Conservation (phyloP, 129 eudicot species). For the Pseudognaphalium luteoalbum region DNA sequence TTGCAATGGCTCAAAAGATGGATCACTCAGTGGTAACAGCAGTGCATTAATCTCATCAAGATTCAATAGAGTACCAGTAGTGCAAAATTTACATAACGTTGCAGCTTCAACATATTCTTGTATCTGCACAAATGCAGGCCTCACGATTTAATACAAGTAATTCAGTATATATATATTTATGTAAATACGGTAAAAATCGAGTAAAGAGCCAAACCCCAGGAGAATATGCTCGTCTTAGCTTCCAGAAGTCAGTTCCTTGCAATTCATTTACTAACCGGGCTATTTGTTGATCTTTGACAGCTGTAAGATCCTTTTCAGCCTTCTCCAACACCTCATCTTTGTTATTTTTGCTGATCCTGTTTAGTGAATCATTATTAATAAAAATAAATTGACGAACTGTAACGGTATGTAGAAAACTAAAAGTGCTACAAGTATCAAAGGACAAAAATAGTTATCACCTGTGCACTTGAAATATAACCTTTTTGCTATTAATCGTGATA, state of each 20-base stretch:
- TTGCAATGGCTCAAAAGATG: constrained; percentile 89
- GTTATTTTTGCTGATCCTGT: constrained; percentile 80
- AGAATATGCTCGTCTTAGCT: constrained; percentile 93
- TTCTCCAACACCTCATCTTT: constrained; percentile 78
- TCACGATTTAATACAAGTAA: constrained; percentile 11
- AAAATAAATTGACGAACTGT: neutral
- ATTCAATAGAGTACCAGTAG: constrained; percentile 61
- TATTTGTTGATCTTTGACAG: constrained; percentile 67
- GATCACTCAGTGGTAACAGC: constrained; percentile 73
- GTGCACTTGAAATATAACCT: constrained; percentile 98
- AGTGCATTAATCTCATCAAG: constrained; percentile 86
- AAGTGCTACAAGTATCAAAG: neutral
- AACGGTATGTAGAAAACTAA: neutral
- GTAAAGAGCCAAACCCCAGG: constrained; percentile 71
- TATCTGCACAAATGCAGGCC: constrained; percentile 46
- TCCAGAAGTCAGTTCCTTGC: constrained; percentile 91
- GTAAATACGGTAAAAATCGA: constrained; percentile 8
- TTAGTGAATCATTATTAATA: constrained; percentile 5
- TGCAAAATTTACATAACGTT: constrained; percentile 83
- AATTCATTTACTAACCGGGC: constrained; percentile 76
- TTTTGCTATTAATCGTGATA: constrained; percentile 95
- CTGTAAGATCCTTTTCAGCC: constrained; percentile 87
- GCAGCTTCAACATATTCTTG: constrained; percentile 98
- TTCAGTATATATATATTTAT: neutral
- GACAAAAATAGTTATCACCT: constrained; percentile 47